phyloP scores from a whole-genome alignment of 2,329 filamentous ascomycete species.

The Fusarium succisae region DNA sequence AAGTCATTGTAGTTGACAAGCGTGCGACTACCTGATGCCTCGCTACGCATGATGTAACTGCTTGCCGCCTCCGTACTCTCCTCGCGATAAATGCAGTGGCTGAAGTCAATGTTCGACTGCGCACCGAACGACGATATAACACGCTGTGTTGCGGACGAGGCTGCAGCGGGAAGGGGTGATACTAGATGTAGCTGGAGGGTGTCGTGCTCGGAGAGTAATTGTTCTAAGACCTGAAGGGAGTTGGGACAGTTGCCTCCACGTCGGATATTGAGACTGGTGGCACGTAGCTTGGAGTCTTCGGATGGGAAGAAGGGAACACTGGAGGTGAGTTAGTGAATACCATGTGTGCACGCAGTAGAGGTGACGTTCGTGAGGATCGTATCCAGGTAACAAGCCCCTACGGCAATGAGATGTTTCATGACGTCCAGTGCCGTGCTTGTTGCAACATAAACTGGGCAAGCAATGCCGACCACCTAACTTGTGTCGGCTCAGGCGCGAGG shows the following conservation, averaged over 20 bases:
- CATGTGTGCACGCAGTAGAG: not conserved
- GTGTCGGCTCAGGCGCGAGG: not conserved
- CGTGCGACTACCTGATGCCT: conserved; percentile 68
- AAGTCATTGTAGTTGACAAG: conserved; percentile 76
- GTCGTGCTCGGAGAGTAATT: conserved; percentile 58
- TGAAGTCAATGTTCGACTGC: conserved; percentile 56
- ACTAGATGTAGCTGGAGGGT: conserved; percentile 55
- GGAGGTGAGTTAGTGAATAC: conserved; percentile 30
- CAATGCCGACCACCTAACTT: not conserved
- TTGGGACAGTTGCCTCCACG: conserved; percentile 80
- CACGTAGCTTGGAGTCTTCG: conserved; percentile 79
- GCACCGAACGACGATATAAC: conserved; percentile 64
- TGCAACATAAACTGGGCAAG: not conserved
- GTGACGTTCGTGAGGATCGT: conserved; percentile 70
- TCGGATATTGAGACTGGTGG: conserved; percentile 65
- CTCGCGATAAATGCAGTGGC: conserved; percentile 68
- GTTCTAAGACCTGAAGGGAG: conserved; percentile 74
- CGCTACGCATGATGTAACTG: conserved; percentile 74
- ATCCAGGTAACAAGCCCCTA: conserved; percentile 76
- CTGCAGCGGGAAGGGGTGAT: conserved; percentile 62
- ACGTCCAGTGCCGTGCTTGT: not conserved
- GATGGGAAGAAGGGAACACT: conserved; percentile 73
- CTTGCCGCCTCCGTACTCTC: conserved; percentile 67
- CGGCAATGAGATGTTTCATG: conserved; percentile 68
- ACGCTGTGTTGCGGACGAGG: conserved; percentile 60